phyloP scores from a whole-genome alignment of 2,329 filamentous ascomycete genomes.

The Monilinia fructigena region DNA sequence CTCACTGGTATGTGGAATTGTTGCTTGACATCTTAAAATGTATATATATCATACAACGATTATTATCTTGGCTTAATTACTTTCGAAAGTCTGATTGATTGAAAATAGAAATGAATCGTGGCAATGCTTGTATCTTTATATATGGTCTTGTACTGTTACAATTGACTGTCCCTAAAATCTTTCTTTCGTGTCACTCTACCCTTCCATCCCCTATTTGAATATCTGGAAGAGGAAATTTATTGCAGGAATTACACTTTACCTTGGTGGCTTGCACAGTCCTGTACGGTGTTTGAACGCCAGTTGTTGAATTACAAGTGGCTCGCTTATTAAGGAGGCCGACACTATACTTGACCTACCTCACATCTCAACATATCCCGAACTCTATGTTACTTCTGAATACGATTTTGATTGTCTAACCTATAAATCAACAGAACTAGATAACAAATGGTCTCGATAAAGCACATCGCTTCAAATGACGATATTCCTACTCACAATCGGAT shows the following conservation, averaged over 20 bases:
- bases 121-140: neutral
- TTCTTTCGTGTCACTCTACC: neutral
- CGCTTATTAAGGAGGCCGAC: constrained; percentile 5
- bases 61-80: neutral
- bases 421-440: too few species aligned
- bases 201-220: neutral
- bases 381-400: too few species aligned
- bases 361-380: too few species aligned
- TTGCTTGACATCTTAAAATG: neutral
- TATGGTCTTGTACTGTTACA: neutral
- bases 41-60: neutral
- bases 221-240: neutral
- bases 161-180: neutral
- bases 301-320: neutral
- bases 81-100: neutral
- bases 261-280: neutral
- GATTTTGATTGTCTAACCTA: too few species aligned
- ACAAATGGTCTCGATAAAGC: too few species aligned
- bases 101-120: neutral
- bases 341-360: too few species aligned
- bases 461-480: too few species aligned
- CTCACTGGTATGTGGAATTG: constrained; percentile 15
- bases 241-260: neutral
- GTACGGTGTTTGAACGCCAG: neutral
- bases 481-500: too few species aligned